These are phyloP conservation scores for Delonix regia DNA, from an alignment of 306 rosid species.

Conservation along the genomic window DNA sequence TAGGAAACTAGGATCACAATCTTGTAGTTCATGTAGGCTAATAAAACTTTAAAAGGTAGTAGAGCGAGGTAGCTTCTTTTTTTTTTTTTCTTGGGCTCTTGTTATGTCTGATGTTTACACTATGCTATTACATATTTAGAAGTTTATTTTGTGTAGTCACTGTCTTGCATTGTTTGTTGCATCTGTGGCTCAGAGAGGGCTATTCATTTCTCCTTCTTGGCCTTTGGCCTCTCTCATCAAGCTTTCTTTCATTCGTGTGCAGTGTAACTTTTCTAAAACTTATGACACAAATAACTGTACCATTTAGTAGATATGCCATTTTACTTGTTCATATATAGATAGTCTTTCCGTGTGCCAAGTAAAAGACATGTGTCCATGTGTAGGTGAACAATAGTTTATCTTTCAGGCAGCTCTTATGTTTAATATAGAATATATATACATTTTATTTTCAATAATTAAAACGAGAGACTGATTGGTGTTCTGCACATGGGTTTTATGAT, in stretches of 20 bases:
- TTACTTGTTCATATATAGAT: background rate
- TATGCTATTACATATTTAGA: background rate
- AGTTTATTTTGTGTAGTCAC: background rate
- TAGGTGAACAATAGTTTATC: no score
- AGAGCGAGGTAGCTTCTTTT: no score
- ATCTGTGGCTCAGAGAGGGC: background rate
- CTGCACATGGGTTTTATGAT: no score
- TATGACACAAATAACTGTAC: background rate
- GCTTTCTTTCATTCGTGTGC: background rate
- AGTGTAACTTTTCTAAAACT: background rate
- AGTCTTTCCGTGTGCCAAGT: background rate
- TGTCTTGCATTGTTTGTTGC: background rate
- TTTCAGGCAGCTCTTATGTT: no score
- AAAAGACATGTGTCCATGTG: background rate
- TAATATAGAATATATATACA: no score
- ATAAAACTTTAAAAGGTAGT: background rate
- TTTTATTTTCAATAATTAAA: no score
- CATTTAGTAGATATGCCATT: slow-evolving; percentile 5
- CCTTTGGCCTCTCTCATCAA: background rate
- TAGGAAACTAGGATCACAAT: background rate
- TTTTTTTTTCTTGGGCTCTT: no score
- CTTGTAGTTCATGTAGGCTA: background rate
- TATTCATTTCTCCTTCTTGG: background rate
- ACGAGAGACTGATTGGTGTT: slow-evolving; percentile 16
- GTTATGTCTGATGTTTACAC: no score